Evolutionary conservation across 495 filamentous ascomycete genomes (phyloP).

Genomic region (Penicillium psychrofluorescens): DNA sequence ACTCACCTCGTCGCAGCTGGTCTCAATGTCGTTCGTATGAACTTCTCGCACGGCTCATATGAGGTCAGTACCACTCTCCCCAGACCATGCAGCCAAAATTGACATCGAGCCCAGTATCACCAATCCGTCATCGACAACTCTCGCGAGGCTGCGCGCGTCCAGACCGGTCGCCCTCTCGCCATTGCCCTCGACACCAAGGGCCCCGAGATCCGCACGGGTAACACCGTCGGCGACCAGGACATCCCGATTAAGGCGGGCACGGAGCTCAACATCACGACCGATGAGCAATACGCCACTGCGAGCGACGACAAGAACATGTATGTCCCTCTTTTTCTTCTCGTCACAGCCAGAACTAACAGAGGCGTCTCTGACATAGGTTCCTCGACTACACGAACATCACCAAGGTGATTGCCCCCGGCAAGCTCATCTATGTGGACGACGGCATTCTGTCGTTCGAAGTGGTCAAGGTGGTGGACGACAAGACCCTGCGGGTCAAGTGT

Average conservation of each 20-base stretch:
- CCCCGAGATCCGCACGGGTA: conserved; percentile 95
- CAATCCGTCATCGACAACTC: conserved; percentile 95
- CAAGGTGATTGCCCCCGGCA: conserved; percentile 88
- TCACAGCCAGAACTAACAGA: background rate
- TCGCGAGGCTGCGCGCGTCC: conserved; percentile 67
- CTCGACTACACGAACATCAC: conserved; percentile 99
- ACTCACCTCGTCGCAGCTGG: conserved; percentile 47
- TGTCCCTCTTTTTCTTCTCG: conserved; percentile 20
- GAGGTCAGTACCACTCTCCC: conserved; percentile 47
- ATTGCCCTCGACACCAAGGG: conserved; percentile 99
- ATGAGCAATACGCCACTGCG: conserved; percentile 82
- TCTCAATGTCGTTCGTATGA: conserved; percentile 98
- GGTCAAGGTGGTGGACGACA: conserved; percentile 74
- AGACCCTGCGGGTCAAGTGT: conserved; percentile 76
- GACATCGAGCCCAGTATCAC: conserved; percentile 53
- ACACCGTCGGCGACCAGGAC: conserved; percentile 77
- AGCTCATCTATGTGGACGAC: conserved; percentile 97
- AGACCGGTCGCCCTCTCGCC: conserved; percentile 79
- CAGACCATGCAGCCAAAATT: conserved; percentile 1
- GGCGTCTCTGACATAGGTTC: conserved; percentile 51
- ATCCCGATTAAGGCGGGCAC: conserved; percentile 76
- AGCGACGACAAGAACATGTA: conserved; percentile 92
- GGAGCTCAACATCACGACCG: conserved; percentile 91
- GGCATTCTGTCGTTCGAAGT: conserved; percentile 95
- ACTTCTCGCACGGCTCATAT: conserved; percentile 97